Conservation (phyloP, 164 flowering plant species). For the Vitis rotundifolia region DNA sequence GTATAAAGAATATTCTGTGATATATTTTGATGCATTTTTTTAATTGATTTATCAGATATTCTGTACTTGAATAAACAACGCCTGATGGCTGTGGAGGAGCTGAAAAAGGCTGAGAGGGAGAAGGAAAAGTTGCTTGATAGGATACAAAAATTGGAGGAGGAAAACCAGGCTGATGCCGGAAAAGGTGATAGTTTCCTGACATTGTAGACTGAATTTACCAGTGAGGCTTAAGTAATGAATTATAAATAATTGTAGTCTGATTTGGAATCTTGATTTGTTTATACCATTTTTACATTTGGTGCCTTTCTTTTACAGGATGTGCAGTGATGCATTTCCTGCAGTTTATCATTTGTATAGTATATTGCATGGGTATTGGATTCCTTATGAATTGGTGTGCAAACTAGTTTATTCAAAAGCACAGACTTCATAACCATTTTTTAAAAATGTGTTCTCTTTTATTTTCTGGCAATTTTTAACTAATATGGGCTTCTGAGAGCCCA, state of each 20-base stretch:
- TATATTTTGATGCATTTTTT: neutral
- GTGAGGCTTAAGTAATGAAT: neutral
- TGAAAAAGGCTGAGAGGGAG: constrained; percentile 48
- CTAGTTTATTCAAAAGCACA: no score
- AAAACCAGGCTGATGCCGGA: constrained; percentile 23
- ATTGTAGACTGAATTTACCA: no score
- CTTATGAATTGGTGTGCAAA: no score
- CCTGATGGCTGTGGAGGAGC: constrained; percentile 64
- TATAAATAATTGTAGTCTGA: neutral
- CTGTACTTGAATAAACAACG: constrained; percentile 68
- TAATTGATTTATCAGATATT: constrained; percentile 48
- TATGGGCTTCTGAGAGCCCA: no score
- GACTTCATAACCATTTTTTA: no score
- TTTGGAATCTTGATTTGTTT: neutral
- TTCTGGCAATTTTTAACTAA: no score
- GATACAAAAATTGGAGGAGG: constrained; percentile 48
- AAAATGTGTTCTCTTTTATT: no score
- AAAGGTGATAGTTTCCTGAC: constrained; percentile 32
- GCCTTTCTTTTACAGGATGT: neutral
- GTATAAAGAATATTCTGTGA: neutral
- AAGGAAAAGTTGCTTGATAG: constrained; percentile 45
- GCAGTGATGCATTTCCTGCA: no score
- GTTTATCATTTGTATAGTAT: no score
- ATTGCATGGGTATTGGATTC: no score
- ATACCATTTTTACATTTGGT: neutral